Evolutionary conservation across 768 basidiomycete species (phyloP).

Genomic region (Trametes elegans): DNA sequence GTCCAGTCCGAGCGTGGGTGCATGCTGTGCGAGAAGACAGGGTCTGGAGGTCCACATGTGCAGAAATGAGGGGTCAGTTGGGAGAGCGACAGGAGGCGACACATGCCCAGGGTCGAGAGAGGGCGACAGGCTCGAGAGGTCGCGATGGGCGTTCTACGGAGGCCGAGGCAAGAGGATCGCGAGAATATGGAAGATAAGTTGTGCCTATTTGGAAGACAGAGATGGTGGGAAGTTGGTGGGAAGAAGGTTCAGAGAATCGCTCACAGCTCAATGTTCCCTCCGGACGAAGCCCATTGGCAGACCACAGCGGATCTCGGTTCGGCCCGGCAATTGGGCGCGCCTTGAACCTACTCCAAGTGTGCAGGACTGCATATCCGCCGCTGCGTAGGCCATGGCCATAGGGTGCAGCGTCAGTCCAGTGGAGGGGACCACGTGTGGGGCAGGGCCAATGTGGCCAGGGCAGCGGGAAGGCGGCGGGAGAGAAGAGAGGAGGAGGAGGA

Average conservation of each 20-base stretch:
- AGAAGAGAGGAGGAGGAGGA: conserved; percentile 1
- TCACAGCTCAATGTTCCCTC: too few species aligned
- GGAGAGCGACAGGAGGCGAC: background rate
- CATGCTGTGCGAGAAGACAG: conserved; percentile 16
- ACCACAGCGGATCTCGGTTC: conserved; percentile 19
- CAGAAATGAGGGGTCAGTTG: background rate
- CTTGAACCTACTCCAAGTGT: conserved; percentile 13
- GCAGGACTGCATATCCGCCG: background rate
- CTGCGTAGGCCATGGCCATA: background rate
- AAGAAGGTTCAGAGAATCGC: too few species aligned
- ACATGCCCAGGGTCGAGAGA: conserved; percentile 7
- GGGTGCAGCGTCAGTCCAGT: background rate
- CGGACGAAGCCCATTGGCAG: background rate
- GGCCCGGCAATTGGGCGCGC: conserved; percentile 17
- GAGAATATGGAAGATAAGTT: background rate
- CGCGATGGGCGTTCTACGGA: too few species aligned
- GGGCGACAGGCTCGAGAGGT: background rate
- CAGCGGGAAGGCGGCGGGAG: background rate
- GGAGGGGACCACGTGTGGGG: background rate
- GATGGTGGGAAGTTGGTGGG: too few species aligned
- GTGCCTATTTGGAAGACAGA: conserved; percentile 4
- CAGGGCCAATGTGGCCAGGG: background rate
- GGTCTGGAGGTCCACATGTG: conserved; percentile 11
- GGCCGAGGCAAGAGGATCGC: too few species aligned
- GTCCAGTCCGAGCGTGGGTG: background rate